These are phyloP conservation scores for Chytridiales sp. DNA, from an alignment of 371 early-diverging fungal genomes.

Conservation along the genomic window DNA sequence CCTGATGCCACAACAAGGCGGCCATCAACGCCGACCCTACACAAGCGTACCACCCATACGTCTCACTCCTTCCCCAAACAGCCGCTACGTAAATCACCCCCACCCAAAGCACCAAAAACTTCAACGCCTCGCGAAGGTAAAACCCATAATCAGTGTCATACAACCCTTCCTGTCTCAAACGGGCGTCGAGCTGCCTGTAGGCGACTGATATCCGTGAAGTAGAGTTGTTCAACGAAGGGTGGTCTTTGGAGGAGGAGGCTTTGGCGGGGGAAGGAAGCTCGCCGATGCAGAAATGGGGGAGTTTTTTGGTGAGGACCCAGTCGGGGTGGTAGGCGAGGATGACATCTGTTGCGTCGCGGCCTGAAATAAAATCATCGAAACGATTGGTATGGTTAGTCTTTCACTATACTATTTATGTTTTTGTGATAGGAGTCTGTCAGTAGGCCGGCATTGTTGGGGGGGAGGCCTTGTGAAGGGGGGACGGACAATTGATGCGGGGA, in stretches of 20 bases:
- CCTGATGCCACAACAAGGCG: constrained; percentile 88
- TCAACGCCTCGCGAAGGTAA: constrained; percentile 71
- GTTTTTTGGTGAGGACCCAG: constrained; percentile 68
- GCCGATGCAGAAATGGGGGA: constrained; percentile 75
- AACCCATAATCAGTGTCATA: constrained; percentile 75
- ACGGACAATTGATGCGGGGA: no score
- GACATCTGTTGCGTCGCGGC: constrained; percentile 85
- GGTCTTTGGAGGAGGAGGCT: not conserved
- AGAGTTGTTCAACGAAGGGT: constrained; percentile 3
- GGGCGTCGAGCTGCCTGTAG: constrained; percentile 66
- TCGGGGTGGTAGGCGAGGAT: constrained; percentile 85
- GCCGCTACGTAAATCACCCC: constrained; percentile 65
- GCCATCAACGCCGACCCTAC: constrained; percentile 25
- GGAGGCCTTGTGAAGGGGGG: no score
- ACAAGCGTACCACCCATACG: constrained; percentile 13
- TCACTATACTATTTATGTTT: no score
- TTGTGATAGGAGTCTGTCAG: no score
- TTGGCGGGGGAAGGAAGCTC: constrained; percentile 34
- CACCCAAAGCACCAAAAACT: constrained; percentile 63
- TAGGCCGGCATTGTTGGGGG: no score
- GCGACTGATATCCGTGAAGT: constrained; percentile 28
- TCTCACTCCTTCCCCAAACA: no score
- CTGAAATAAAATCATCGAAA: no score
- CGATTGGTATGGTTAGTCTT: no score
- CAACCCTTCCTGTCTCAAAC: constrained; percentile 60